A percentile compares a stretch with the other conserved stretches of the same genome.
These are phyloP conservation scores for Aspergillus oerlinghausenensis DNA, from an alignment of 2,329 filamentous ascomycete genomes.

Conservation along the genomic window DNA sequence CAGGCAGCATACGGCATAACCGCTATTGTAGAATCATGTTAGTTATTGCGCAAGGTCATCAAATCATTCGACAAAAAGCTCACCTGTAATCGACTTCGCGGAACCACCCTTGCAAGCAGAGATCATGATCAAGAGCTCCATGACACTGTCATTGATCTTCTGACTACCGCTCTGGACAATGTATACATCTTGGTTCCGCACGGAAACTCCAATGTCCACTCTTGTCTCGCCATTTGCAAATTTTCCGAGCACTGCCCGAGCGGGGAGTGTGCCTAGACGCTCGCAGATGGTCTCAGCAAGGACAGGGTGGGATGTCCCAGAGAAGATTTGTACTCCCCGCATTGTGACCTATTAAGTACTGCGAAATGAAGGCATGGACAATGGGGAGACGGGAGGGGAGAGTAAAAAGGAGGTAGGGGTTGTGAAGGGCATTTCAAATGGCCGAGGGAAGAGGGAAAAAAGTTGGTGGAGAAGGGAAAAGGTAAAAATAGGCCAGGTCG, in stretches of 20 bases:
- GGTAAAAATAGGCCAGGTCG: slow-evolving; percentile 4
- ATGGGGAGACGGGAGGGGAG: slow-evolving; percentile 8
- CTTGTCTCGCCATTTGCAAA: slow-evolving; percentile 68
- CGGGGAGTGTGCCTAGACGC: slow-evolving; percentile 56
- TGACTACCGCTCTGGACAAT: slow-evolving; percentile 95
- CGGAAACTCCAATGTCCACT: slow-evolving; percentile 63
- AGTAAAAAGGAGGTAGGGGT: slow-evolving; percentile 6
- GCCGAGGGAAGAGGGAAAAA: slow-evolving; percentile 14
- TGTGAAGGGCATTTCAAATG: slow-evolving; percentile 4
- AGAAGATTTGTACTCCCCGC: slow-evolving; percentile 65
- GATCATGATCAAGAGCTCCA: slow-evolving; percentile 99
- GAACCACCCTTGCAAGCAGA: slow-evolving; percentile 97
- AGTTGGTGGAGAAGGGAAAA: slow-evolving; percentile 1
- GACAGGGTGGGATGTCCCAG: slow-evolving; percentile 60
- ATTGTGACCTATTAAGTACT: slow-evolving; percentile 38
- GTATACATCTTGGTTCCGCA: slow-evolving; percentile 98
- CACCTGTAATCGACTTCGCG: slow-evolving; percentile 93
- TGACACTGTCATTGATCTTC: slow-evolving; percentile 97
- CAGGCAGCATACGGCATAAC: slow-evolving; percentile 45
- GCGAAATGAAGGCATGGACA: slow-evolving; percentile 12
- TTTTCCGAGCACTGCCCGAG: slow-evolving; percentile 59
- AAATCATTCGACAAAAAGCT: slow-evolving; percentile 25
- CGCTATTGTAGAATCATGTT: slow-evolving; percentile 24
- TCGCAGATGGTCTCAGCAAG: slow-evolving; percentile 64
- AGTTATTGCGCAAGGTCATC: slow-evolving; percentile 7